Base-by-base conservation (phyloP, 2,329 filamentous ascomycete species). In the Arthrobotrys musiformis region DNA sequence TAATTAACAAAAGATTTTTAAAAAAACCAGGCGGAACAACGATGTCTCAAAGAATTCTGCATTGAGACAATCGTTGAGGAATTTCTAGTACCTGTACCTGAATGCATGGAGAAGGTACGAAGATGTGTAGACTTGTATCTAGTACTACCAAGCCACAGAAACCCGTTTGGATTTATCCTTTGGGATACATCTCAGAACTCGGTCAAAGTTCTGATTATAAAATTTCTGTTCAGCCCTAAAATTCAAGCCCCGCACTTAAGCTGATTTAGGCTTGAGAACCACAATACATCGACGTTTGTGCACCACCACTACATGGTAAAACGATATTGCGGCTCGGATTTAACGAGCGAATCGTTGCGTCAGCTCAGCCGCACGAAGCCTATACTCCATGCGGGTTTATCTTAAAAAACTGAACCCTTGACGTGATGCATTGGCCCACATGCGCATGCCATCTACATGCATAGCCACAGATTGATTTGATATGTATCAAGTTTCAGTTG, bases 211-310 rank as follows among this genome's bases (percentile, higher is more conserved):
- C 24, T 13, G 5, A 24, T 30, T 50, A 50, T 50, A 50, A 52
- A 52, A 30, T n/a, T 52, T 52, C 24, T n/a, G 15, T 56, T 56
- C 30, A 56, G 50, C 30, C 50, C 30, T 37, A 56, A 56, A n/a
- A n/a, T n/a, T n/a, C n/a, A n/a, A 35, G 19, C n/a, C n/a, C 50
- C 50, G 26, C 50, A 56, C 28, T 33, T 56, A 35, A 17, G 9
- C 50, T 33, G 4, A 33, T 33, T 35, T 56, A 22, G 28, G 50
- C 30, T 37, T 56, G 26, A 22, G 48, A 52, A n/a, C 13, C 26
- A 15, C 24, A 15, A 11, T 42, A 17, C 15, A 22, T 19, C 7
- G 22, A 22, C 30, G 37, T 19, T 28, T 11, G 15, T 50, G 22
- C 17, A 33, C 5, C 30, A 33, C 30, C 9, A 33, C n/a, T 56